A percentile compares a stretch with the other conserved stretches of the same genome.
Evolutionary conservation across 2,329 filamentous ascomycete genomes (phyloP).

Genomic region (Tolypocladium endophyticum): DNA sequence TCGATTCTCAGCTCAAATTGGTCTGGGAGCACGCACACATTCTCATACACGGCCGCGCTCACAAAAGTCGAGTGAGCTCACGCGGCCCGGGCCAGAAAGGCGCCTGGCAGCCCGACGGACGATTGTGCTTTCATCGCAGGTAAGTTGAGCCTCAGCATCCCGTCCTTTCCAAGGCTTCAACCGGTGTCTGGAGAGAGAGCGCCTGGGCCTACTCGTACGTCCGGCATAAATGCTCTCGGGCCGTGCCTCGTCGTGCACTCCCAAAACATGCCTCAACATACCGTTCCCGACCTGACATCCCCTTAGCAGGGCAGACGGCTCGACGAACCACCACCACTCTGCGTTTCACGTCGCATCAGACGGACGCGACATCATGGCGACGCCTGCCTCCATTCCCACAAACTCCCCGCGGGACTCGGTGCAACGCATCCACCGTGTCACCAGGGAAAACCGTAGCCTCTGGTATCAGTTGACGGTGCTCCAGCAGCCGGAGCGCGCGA

Average conservation of each 20-base stretch:
- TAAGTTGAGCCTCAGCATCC: neutral
- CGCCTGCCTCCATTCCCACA: conserved; percentile 16
- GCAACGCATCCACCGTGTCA: conserved; percentile 41
- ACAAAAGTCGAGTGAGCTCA: neutral
- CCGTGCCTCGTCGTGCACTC: neutral
- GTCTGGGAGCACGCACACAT: neutral
- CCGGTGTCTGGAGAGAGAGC: neutral
- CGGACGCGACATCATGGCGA: conserved; percentile 18
- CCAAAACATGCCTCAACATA: neutral
- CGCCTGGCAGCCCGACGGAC: neutral
- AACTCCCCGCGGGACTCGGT: conserved; percentile 22
- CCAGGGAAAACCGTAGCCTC: conserved; percentile 64
- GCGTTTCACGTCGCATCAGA: neutral
- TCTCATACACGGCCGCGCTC: neutral
- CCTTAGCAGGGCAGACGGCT: neutral
- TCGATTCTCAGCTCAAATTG: neutral
- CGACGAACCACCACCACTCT: neutral
- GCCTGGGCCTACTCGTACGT: neutral
- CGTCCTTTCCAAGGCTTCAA: neutral
- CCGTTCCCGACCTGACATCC: neutral
- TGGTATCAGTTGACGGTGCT: conserved; percentile 78
- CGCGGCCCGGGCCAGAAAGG: neutral
- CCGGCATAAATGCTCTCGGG: neutral
- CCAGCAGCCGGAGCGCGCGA: conserved; percentile 86
- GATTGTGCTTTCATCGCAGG: neutral